Evolutionary conservation across 2,329 filamentous ascomycete species (phyloP).

Genomic region (Xylariaceae sp.): DNA sequence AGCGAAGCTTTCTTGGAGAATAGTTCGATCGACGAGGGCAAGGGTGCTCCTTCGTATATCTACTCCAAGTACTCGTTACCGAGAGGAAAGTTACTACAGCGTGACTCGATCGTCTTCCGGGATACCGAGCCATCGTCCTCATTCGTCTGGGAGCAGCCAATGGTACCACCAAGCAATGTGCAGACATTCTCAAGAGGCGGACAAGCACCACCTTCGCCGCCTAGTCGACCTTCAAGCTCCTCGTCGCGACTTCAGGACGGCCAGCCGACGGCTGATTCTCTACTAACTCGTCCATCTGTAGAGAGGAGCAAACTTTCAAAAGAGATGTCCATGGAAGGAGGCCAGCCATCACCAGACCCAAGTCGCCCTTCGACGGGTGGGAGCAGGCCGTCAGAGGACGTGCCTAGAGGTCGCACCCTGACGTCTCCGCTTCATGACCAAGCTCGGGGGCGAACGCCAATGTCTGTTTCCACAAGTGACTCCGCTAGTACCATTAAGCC

Average conservation of each 20-base stretch:
- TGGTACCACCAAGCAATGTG: constrained; percentile 44
- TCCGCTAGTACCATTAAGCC: constrained; percentile 57
- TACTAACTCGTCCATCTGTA: constrained; percentile 49
- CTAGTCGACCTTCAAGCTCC: constrained; percentile 62
- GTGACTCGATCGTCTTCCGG: constrained; percentile 63
- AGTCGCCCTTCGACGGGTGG: constrained; percentile 50
- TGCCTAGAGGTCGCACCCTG: constrained; percentile 48
- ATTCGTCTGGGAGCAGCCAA: constrained; percentile 66
- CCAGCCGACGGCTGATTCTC: constrained; percentile 43
- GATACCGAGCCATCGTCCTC: constrained; percentile 56
- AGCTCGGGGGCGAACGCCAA: constrained; percentile 47
- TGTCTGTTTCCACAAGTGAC: constrained; percentile 55
- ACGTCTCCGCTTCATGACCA: constrained; percentile 44
- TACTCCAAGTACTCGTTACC: constrained; percentile 86
- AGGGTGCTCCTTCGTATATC: constrained; percentile 72
- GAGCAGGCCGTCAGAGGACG: constrained; percentile 52
- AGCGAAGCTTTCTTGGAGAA: constrained; percentile 67
- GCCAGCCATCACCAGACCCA: constrained; percentile 48
- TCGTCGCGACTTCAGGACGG: constrained; percentile 42
- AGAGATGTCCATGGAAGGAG: constrained; percentile 46
- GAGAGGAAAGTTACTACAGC: constrained; percentile 76
- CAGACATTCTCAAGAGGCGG: constrained; percentile 47
- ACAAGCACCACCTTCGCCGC: constrained; percentile 63
- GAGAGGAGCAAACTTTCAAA: constrained; percentile 55
- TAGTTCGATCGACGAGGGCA: constrained; percentile 46